phyloP scores from a whole-genome alignment of 345 rosid species.

The Psidium friedrichsthalianum region DNA sequence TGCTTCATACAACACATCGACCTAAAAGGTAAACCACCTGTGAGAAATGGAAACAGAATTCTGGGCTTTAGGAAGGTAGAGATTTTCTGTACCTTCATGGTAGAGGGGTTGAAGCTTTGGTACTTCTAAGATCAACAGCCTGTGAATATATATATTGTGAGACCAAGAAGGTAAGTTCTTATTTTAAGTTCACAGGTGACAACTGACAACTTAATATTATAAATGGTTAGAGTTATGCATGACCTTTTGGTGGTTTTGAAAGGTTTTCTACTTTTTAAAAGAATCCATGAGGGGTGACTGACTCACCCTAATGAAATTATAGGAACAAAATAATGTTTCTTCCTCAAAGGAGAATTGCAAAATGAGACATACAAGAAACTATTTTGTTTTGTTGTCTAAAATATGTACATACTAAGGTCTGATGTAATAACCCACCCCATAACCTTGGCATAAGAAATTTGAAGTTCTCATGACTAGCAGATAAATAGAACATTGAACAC shows the following conservation, averaged over 20 bases:
- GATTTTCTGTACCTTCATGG: slow-evolving; percentile 30
- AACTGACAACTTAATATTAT: slow-evolving; percentile 6
- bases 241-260: slow-evolving; percentile 18
- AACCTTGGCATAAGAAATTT: not conserved
- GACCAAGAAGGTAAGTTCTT: not conserved
- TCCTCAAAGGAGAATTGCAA: not conserved
- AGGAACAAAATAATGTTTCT: not conserved
- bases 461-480: not conserved
- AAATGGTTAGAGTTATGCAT: not conserved
- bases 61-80: not conserved
- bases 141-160: slow-evolving; percentile 18
- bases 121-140: slow-evolving; percentile 77
- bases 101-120: slow-evolving; percentile 40
- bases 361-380: not conserved
- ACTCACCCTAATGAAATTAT: not conserved
- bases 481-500: not conserved
- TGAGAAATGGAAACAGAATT: slow-evolving; percentile 5
- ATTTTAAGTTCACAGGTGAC: slow-evolving; percentile 1
- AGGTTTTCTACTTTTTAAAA: slow-evolving; percentile 12
- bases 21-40: slow-evolving; percentile 21
- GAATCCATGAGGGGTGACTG: not conserved
- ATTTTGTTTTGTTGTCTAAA: not conserved
- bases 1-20: slow-evolving; percentile 29
- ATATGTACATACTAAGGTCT: not conserved
- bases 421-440: not conserved